Percentiles rank a stretch among this genome's conserved stretches.
These are phyloP conservation scores for Neurospora sp. DNA, from an alignment of 495 filamentous ascomycete genomes.

Conservation along the genomic window DNA sequence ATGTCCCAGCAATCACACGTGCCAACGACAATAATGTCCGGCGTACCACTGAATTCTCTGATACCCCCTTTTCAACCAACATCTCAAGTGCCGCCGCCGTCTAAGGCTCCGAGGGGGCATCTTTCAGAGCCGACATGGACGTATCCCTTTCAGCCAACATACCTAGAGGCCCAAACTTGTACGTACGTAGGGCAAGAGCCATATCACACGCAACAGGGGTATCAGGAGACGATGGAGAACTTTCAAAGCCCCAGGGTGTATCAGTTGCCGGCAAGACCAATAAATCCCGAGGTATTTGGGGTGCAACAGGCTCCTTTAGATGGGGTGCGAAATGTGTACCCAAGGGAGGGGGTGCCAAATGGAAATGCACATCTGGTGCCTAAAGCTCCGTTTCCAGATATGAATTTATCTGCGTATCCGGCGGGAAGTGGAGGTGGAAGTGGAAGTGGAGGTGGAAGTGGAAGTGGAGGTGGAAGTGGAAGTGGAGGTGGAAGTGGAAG, in stretches of 20 bases:
- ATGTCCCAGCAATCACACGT: not conserved
- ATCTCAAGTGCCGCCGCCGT: too few species aligned
- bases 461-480: not conserved
- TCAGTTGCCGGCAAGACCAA: not conserved
- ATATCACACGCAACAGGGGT: not conserved
- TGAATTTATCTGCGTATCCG: too few species aligned
- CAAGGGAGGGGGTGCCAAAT: fast-evolving
- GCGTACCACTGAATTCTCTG: not conserved
- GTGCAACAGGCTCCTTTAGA: too few species aligned
- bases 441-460: not conserved
- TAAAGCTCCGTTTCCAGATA: not conserved
- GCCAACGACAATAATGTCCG: too few species aligned
- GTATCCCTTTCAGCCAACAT: not conserved
- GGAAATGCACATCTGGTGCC: not conserved
- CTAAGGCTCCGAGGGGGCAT: not conserved
- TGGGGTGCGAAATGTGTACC: not conserved
- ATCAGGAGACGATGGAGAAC: not conserved
- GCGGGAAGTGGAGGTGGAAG: not conserved
- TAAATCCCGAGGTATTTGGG: not conserved
- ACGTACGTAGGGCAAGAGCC: not conserved
- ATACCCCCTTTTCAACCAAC: too few species aligned
- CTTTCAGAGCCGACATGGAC: not conserved
- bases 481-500: not conserved
- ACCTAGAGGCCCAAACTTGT: too few species aligned
- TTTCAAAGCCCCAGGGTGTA: not conserved